Evolutionary conservation across 1,284 basidiomycete genomes (phyloP).

Genomic region (Gastroboletus turbinatus): DNA sequence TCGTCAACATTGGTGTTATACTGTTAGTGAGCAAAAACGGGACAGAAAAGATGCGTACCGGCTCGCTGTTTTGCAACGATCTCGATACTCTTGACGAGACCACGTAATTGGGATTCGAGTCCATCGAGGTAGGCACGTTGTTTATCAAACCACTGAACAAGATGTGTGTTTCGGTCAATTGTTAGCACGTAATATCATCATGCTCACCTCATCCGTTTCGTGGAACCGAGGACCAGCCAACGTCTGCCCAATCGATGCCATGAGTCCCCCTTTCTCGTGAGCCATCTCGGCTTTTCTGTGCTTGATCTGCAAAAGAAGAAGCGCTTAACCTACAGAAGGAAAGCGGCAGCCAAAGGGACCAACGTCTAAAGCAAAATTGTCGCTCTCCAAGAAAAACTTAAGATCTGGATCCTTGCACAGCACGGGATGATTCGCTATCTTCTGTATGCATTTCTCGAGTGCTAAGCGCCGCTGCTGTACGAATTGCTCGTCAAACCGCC

Average conservation of each 20-base stretch:
- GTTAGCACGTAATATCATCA: background rate
- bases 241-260: slow-evolving; percentile 77
- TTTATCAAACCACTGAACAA: slow-evolving; percentile 84
- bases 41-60: slow-evolving; percentile 42
- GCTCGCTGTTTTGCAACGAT: slow-evolving; percentile 77
- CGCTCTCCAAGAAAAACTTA: slow-evolving; percentile 85
- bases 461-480: slow-evolving; percentile 81
- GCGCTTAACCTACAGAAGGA: background rate
- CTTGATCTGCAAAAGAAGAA: slow-evolving; percentile 62
- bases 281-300: slow-evolving; percentile 78
- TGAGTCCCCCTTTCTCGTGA: slow-evolving; percentile 73
- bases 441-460: slow-evolving; percentile 87
- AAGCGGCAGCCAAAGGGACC: slow-evolving; percentile 26
- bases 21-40: background rate
- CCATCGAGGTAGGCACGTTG: slow-evolving; percentile 86
- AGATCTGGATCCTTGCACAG: slow-evolving; percentile 83
- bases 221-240: slow-evolving; percentile 84
- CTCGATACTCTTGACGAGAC: slow-evolving; percentile 85
- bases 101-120: slow-evolving; percentile 86
- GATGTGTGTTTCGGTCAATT: background rate
- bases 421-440: slow-evolving; percentile 87
- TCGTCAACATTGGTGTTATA: background rate
- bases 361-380: slow-evolving; percentile 82
- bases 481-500: slow-evolving; percentile 87
- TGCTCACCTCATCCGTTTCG: slow-evolving; percentile 85